phyloP scores from a whole-genome alignment of 2,329 filamentous ascomycete species.

The Aspergillus amoenus region DNA sequence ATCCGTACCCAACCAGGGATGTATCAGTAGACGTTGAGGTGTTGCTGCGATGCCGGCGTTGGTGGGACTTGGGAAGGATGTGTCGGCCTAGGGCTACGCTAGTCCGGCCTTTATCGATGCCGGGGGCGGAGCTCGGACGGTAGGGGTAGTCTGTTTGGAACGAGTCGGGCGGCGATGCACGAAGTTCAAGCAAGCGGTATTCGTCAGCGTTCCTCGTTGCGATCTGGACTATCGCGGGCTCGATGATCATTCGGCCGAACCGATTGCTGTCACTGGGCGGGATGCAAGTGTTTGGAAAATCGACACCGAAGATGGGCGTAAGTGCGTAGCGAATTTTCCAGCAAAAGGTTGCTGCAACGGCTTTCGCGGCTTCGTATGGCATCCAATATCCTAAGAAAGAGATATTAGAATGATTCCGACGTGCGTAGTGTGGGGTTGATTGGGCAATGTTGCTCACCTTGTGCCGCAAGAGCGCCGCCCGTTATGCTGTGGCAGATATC shows the following conservation, averaged over 20 bases:
- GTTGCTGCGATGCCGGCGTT: constrained; percentile 10
- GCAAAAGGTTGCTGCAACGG: constrained; percentile 88
- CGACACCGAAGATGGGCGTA: constrained; percentile 84
- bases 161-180: not conserved
- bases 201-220: constrained; percentile 45
- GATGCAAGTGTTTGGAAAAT: constrained; percentile 73
- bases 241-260: constrained; percentile 68
- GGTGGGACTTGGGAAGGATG: constrained; percentile 20
- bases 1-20: constrained; percentile 38
- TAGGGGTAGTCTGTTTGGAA: not conserved
- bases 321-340: constrained; percentile 78
- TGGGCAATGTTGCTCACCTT: constrained; percentile 61
- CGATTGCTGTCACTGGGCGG: constrained; percentile 58
- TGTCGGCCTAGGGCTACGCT: constrained; percentile 19
- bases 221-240: constrained; percentile 53
- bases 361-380: constrained; percentile 81
- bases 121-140: constrained; percentile 14
- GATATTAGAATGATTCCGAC: not conserved
- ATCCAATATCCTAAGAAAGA: constrained; percentile 81
- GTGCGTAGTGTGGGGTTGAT: not conserved
- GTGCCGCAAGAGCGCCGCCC: constrained; percentile 82
- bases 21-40: constrained; percentile 25
- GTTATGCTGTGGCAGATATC: constrained; percentile 95
- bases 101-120: not conserved
- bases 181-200: constrained; percentile 34